Evolutionary conservation across 2,329 filamentous ascomycete genomes (phyloP), one percentile per base, ranked within the genome.

Genomic region (Myriosclerotinia curreyana): DNA sequence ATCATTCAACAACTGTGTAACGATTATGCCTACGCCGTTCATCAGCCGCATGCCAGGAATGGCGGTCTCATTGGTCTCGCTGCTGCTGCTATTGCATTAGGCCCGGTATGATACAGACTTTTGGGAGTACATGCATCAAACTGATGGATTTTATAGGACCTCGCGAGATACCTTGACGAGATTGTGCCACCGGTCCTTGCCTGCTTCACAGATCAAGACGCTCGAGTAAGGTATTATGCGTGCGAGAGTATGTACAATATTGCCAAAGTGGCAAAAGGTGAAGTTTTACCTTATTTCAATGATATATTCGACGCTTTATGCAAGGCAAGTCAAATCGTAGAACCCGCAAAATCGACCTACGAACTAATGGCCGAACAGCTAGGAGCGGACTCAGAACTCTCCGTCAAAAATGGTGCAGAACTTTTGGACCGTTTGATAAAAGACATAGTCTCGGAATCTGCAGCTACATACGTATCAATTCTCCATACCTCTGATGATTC

Each of bases 191-290:
- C 96, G 3, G 95, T 99, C 6, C 83, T 99, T 53, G 95, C 95
- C 60, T 99, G 96, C 80, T 99, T 99, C 77, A 91, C 91, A 65
- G 96, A 99, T 71, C 95, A 98, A 80, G 95, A 99, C 88, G 93
- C 95, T 36, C 86, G 95, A 65, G 95, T 98, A 40, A 86, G 95
- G 69, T 99, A 99, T 77, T 99, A 99, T 78, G 95, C 95, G 31
- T 99, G 95, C 78, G 95, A 99, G 80, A 96, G 93, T 77, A 99
- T 99, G 95, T 99, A 99, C 79, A 99, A 99, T 77, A 99, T 99
- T 74, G 93, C 95, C 74, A 99, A 99, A 79, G 95, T 99, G 55
- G 95, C 94, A 66, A 99, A 99, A 78, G 95, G 96, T 46, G 95
- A 99, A 77, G 95, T 99, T 25, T 78, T 99, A 69, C 85, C 96